Base-by-base conservation (phyloP, 768 basidiomycete species). In the Amanita thiersii region DNA sequence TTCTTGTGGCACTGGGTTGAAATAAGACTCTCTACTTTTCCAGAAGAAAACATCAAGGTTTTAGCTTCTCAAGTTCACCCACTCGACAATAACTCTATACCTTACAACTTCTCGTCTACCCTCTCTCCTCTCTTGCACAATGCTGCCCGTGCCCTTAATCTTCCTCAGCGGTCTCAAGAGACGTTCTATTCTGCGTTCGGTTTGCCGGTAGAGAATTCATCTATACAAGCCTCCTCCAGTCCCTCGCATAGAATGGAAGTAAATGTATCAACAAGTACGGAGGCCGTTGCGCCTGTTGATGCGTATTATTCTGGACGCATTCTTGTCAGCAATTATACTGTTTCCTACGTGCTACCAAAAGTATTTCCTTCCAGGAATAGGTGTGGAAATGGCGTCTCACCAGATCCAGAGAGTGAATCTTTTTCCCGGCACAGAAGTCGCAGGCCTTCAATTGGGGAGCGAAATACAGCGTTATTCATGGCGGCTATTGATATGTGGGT, bases 1-100 rank as follows among this genome's bases (percentile, higher is more conserved):
- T 10, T 30, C 18, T 21, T 26, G n/a, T 30, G 6, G 9, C 11
- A n/a, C n/a, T 17, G 6, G 30, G 42, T 23, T 37, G 31, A 37
- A 37, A 17, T 18, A 19, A 20, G 17, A 30, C 9, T 12, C 23
- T 34, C 14, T 21, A 29, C 24, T 5, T 25, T 28, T 33, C 11
- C 51, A 86, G 86, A 89, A 79, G 85, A 84, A 48, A 86, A 82
- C 53, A 62, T 88, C 46, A 86, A 84, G 57, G 72, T 89, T 35
- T 55, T 85, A 31, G 70, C 73, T 5, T 81, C 81, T 6, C 74
- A 84, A 55, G 75, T 86, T 3, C 86, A 89, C 50, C 86, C 87
- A 5, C 63, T 88, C 24, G 83, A 88, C 59, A 64, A 58, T 42
- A 73, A 74, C 46, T 85, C 81, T 3, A 69, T 69, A 2, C 86